Conservation (phyloP, 306 rosid genomes). For the Dalbergia cultrata region DNA sequence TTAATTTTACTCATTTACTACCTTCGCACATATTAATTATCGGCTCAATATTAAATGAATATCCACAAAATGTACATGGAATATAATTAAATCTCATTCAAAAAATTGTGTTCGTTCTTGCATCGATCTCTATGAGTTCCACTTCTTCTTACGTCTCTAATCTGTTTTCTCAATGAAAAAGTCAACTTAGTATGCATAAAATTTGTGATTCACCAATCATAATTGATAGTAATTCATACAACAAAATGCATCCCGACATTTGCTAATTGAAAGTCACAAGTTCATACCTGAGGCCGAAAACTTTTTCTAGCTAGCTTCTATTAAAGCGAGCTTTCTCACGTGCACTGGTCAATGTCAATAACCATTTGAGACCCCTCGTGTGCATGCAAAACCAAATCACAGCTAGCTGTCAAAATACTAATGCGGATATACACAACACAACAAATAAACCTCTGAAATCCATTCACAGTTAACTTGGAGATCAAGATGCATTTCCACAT, state of each 20-base stretch:
- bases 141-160: neutral
- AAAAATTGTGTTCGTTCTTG: neutral
- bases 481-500: neutral
- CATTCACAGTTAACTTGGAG: neutral
- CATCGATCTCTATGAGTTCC: neutral
- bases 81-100: neutral
- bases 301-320: constrained; percentile 1
- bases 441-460: constrained; percentile 14
- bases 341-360: constrained; percentile 34
- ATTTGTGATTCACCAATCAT: neutral
- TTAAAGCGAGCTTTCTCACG: constrained; percentile 34
- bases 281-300: constrained; percentile 46
- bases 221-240: neutral
- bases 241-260: neutral
- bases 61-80: neutral
- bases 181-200: neutral
- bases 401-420: constrained; percentile 42
- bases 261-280: constrained; percentile 38
- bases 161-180: neutral
- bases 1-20: neutral
- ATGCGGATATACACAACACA: neutral
- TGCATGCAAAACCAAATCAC: constrained; percentile 45
- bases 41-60: too few species aligned
- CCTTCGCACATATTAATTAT: neutral
- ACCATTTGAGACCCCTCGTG: constrained; percentile 12